phyloP scores from a whole-genome alignment of 83 land plant genomes.

The Thuja plicata region DNA sequence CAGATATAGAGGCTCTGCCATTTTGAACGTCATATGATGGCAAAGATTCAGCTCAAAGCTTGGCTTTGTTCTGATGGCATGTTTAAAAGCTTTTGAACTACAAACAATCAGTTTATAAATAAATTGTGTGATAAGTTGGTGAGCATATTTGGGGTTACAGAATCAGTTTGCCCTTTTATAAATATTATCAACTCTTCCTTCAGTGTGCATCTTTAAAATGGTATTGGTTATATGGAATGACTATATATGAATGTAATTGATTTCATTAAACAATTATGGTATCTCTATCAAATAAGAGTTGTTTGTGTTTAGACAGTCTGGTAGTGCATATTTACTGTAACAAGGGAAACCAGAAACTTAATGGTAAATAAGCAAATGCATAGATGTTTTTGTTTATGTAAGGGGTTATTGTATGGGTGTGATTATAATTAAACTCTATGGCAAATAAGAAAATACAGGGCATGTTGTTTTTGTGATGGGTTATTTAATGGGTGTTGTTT shows the following conservation, averaged over 20 bases:
- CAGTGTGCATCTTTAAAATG: slow-evolving; percentile 2
- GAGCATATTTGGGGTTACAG: background rate
- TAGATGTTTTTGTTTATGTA: background rate
- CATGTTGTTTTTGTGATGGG: background rate
- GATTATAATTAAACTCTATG: background rate
- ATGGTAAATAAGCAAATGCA: background rate
- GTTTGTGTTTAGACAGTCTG: background rate
- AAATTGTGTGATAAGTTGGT: slow-evolving; percentile 6
- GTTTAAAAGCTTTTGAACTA: background rate
- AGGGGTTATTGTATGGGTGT: background rate
- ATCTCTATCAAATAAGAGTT: background rate
- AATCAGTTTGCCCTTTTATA: background rate
- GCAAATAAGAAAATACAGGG: background rate
- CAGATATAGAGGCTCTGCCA: background rate
- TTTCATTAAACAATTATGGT: background rate
- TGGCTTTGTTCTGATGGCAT: background rate
- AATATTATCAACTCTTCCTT: background rate
- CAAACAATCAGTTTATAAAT: background rate
- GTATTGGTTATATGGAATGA: background rate
- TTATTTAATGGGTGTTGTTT: background rate
- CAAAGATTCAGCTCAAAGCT: background rate
- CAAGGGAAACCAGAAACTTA: background rate
- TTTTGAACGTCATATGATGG: slow-evolving; percentile 1
- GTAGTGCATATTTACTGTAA: background rate
- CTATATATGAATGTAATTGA: background rate